Conservation (phyloP, 2,329 filamentous ascomycete species). For the Trichoderma semiorbis region DNA sequence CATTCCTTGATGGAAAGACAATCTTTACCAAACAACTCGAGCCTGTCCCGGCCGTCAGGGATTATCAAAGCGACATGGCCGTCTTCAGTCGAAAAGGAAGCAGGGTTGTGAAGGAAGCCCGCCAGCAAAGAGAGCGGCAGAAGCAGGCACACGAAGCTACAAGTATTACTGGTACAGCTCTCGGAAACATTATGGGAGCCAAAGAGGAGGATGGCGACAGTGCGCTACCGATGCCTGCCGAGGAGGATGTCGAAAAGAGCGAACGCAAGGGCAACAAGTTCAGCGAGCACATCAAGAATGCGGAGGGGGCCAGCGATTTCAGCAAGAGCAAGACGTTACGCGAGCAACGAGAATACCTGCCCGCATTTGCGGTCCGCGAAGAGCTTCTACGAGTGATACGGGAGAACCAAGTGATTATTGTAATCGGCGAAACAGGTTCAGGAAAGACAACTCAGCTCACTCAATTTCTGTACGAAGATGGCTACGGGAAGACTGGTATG, state of each 20-base stretch:
- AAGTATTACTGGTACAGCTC: slow-evolving; percentile 82
- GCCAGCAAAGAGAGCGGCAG: slow-evolving; percentile 89
- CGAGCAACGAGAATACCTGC: slow-evolving; percentile 89
- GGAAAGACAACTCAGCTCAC: slow-evolving; percentile 97
- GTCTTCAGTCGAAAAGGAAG: slow-evolving; percentile 96
- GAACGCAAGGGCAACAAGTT: slow-evolving; percentile 65
- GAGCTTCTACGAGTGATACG: slow-evolving; percentile 87
- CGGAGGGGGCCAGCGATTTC: slow-evolving; percentile 82
- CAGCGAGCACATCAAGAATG: slow-evolving; percentile 83
- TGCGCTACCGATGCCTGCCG: slow-evolving; percentile 70
- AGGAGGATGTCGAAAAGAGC: slow-evolving; percentile 61
- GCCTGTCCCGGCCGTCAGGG: slow-evolving; percentile 85
- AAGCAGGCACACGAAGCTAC: slow-evolving; percentile 95
- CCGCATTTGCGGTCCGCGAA: slow-evolving; percentile 93
- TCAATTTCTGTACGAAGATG: slow-evolving; percentile 93
- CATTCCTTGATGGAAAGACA: slow-evolving; percentile 89
- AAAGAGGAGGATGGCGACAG: slow-evolving; percentile 93
- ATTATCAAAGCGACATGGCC: slow-evolving; percentile 97
- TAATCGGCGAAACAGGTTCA: slow-evolving; percentile 94
- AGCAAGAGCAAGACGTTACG: slow-evolving; percentile 86
- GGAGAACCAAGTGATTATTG: slow-evolving; percentile 95
- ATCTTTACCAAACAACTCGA: slow-evolving; percentile 98
- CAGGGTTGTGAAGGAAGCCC: slow-evolving; percentile 82
- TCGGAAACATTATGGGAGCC: slow-evolving; percentile 93
- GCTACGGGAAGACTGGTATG: slow-evolving; percentile 81